phyloP scores from a whole-genome alignment of 148 eudicot species.

The Vaccinium myrtillus region DNA sequence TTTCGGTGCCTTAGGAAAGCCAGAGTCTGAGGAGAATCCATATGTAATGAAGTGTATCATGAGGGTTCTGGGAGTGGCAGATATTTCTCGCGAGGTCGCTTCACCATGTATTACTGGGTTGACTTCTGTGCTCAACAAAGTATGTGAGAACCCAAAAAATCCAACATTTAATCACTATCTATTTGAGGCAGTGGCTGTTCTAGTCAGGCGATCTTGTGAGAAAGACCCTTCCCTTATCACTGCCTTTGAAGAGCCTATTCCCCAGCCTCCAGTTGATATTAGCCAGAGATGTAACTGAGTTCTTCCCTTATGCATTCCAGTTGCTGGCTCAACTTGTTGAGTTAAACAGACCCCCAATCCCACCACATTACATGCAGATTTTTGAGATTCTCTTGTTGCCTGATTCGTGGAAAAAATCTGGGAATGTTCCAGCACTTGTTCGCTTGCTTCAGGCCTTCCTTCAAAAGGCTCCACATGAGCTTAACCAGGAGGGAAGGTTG shows the following conservation, averaged over 20 bases:
- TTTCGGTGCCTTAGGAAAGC: slow-evolving; percentile 71
- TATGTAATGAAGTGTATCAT: slow-evolving; percentile 96
- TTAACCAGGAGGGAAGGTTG: slow-evolving; percentile 66
- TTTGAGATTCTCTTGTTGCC: slow-evolving; percentile 72
- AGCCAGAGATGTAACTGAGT: slow-evolving; percentile 63
- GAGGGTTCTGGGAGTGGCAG: slow-evolving; percentile 95
- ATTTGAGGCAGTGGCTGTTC: slow-evolving; percentile 86
- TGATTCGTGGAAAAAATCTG: slow-evolving; percentile 78
- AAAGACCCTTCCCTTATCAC: slow-evolving; percentile 68
- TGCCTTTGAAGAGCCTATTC: slow-evolving; percentile 74
- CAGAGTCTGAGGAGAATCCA: slow-evolving; percentile 95
- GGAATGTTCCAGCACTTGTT: slow-evolving; percentile 95
- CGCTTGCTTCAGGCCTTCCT: slow-evolving; percentile 95
- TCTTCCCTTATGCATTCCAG: slow-evolving; percentile 96
- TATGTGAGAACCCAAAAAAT: slow-evolving; percentile 87
- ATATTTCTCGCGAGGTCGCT: slow-evolving; percentile 69
- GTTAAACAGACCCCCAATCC: slow-evolving; percentile 69
- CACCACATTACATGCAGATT: slow-evolving; percentile 71
- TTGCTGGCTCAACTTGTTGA: slow-evolving; percentile 94
- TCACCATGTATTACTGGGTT: slow-evolving; percentile 67
- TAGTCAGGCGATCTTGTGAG: slow-evolving; percentile 75
- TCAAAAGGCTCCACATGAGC: slow-evolving; percentile 77
- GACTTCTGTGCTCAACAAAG: slow-evolving; percentile 65
- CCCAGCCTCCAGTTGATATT: slow-evolving; percentile 73
- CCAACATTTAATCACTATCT: slow-evolving; percentile 86